A percentile compares a stretch with the other conserved stretches of the same genome.
These are phyloP conservation scores for Boletus mariae DNA, from an alignment of 1,284 basidiomycete genomes.

Conservation along the genomic window DNA sequence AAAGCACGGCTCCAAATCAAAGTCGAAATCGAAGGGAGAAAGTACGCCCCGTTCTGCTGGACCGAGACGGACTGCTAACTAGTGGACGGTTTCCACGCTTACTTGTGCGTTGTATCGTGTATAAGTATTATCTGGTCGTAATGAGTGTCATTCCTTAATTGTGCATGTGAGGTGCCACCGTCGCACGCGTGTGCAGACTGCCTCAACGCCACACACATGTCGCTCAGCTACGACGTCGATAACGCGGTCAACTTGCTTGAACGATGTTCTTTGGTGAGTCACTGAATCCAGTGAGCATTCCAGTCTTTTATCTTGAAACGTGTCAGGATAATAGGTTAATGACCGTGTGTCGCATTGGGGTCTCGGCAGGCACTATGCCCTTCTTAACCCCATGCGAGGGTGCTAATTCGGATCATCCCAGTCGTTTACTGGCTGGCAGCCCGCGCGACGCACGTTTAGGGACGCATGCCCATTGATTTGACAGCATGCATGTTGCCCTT, in stretches of 20 bases:
- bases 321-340: background rate
- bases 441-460: slow-evolving; percentile 7
- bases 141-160: background rate
- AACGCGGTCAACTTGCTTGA: background rate
- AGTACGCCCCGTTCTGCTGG: slow-evolving; percentile 17
- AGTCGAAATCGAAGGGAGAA: slow-evolving; percentile 22
- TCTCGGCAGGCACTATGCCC: background rate
- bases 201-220: background rate
- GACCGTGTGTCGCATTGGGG: background rate
- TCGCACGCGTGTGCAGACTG: background rate
- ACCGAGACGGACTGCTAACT: slow-evolving; percentile 18
- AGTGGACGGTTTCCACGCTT: background rate
- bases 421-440: background rate
- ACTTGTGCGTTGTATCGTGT: background rate
- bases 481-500: background rate
- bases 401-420: background rate
- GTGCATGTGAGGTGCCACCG: background rate
- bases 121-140: background rate
- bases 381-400: slow-evolving; percentile 1
- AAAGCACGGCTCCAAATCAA: slow-evolving; percentile 22
- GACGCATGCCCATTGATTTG: background rate
- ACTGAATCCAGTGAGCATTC: no score
- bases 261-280: background rate
- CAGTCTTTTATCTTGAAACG: background rate
- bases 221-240: background rate